Percentiles rank a stretch among this genome's conserved stretches.
phyloP scores from a whole-genome alignment of 2,329 filamentous ascomycete genomes.

The Penicillium sp. region DNA sequence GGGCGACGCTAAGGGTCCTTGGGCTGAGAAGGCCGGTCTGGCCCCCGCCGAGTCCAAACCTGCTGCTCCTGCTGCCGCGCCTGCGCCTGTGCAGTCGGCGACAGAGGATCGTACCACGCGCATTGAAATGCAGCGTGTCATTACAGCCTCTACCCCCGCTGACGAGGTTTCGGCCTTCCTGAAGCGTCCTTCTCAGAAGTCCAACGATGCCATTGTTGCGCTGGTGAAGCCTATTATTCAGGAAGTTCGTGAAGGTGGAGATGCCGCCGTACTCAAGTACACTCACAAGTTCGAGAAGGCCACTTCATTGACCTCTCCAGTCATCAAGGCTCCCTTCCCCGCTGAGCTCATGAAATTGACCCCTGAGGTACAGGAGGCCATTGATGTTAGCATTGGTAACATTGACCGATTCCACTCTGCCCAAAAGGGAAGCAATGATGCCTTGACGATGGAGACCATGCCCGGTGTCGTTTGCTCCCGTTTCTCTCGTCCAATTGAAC shows the following conservation, averaged over 20 bases:
- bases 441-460: slow-evolving; percentile 92
- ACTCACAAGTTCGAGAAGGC: slow-evolving; percentile 99
- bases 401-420: slow-evolving; percentile 92
- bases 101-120: slow-evolving; percentile 52
- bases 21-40: slow-evolving; percentile 79
- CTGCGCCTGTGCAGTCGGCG: slow-evolving; percentile 51
- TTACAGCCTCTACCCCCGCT: slow-evolving; percentile 63
- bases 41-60: slow-evolving; percentile 24
- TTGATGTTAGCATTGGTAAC: slow-evolving; percentile 90
- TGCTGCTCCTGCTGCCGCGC: slow-evolving; percentile 33
- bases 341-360: slow-evolving; percentile 79
- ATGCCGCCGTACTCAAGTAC: slow-evolving; percentile 84
- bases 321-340: slow-evolving; percentile 86
- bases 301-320: slow-evolving; percentile 81
- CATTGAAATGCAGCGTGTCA: slow-evolving; percentile 80
- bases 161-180: slow-evolving; percentile 70
- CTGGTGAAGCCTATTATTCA: slow-evolving; percentile 91
- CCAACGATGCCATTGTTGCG: slow-evolving; percentile 87
- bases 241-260: slow-evolving; percentile 77
- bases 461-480: slow-evolving; percentile 92
- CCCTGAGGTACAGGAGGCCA: slow-evolving; percentile 82
- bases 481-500: slow-evolving; percentile 87
- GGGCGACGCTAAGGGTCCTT: slow-evolving; percentile 91
- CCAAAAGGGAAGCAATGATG: slow-evolving; percentile 73
- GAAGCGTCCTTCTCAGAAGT: slow-evolving; percentile 87